Base-by-base conservation (phyloP, 1,284 basidiomycete species). In the Omphalotus olearius region DNA sequence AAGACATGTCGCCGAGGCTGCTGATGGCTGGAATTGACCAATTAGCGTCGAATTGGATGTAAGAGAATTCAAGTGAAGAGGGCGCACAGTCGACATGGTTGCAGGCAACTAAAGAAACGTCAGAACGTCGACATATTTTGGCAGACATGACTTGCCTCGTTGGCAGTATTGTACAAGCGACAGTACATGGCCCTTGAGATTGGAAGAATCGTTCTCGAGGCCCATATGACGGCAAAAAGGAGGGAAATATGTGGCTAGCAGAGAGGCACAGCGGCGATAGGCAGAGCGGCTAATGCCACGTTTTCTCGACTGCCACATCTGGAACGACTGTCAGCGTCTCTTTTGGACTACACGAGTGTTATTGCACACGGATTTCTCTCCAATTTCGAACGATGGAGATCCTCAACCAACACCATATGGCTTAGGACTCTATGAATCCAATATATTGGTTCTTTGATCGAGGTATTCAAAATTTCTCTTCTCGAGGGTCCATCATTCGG, bases 1-100 rank as follows among this genome's bases (percentile, higher is more conserved):
- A 83, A 47, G 76, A 77, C 57, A 86, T 65, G 56, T 79, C 75
- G 14, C 82, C 83, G 40, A 87, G 67, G 59, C 74, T 76, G 49
- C 65, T 64, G 57, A 87, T 82, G 43, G 71, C 84, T 85, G 53
- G n/a, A 16, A 48, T 30, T 51, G 45, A 9, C 30, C 50, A 39
- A 45, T 36, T 7, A 48, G 47, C 38, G n/a, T 17, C 28, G 10
- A 14, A 26, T 50, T 26, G 18, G 28, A 28, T 42, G 14, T n/a
- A 18, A 18, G 13, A 35, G 18, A 18, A 3, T 40, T 28, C 25
- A 16, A 11, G 50, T 7, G 48, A 28, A 30, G 41, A 14, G 40
- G 20, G 60, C 70, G 51, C 59, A 84, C 83, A 73, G 51, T 85
- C 80, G 52, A 78, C 74, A 62, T 84, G 72, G 35, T 72, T 66